Conservation (phyloP, 805 yeast species). For the Starmera quercuum region DNA sequence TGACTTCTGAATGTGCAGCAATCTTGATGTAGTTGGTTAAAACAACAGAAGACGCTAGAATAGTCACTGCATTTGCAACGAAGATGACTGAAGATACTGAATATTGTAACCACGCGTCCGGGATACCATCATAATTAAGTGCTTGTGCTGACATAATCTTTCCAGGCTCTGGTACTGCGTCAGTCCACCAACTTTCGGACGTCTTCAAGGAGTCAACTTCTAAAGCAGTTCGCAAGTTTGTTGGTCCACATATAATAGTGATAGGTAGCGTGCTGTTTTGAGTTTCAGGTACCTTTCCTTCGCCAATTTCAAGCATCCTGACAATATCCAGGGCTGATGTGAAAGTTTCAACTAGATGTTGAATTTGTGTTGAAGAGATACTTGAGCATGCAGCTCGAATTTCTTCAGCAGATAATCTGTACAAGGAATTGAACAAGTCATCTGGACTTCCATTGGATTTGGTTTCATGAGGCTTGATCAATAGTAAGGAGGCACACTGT, state of each 20-base stretch:
- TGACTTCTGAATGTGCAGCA: slow-evolving; percentile 2
- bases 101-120: slow-evolving; percentile 35
- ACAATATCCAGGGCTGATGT: slow-evolving; percentile 24
- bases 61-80: slow-evolving; percentile 23
- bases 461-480: slow-evolving; percentile 28
- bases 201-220: slow-evolving; percentile 16
- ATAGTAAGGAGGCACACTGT: slow-evolving; percentile 24
- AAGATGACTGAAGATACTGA: slow-evolving; percentile 24
- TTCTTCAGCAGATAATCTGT: slow-evolving; percentile 16
- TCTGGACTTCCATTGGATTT: slow-evolving; percentile 18
- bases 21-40: slow-evolving; percentile 15
- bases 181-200: slow-evolving; percentile 19
- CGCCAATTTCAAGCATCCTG: slow-evolving; percentile 30
- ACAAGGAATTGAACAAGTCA: slow-evolving; percentile 18
- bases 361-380: slow-evolving; percentile 19
- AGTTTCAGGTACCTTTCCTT: slow-evolving; percentile 26
- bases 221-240: slow-evolving; percentile 16
- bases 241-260: slow-evolving; percentile 23
- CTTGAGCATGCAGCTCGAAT: slow-evolving; percentile 8
- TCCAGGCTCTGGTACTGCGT: slow-evolving; percentile 15
- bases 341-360: slow-evolving; percentile 24
- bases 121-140: slow-evolving; percentile 12
- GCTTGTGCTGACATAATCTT: slow-evolving; percentile 14
- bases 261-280: slow-evolving; percentile 9
- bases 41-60: slow-evolving; percentile 23